Base-by-base conservation (phyloP, 768 basidiomycete genomes). In the Naganishia antarctica region DNA sequence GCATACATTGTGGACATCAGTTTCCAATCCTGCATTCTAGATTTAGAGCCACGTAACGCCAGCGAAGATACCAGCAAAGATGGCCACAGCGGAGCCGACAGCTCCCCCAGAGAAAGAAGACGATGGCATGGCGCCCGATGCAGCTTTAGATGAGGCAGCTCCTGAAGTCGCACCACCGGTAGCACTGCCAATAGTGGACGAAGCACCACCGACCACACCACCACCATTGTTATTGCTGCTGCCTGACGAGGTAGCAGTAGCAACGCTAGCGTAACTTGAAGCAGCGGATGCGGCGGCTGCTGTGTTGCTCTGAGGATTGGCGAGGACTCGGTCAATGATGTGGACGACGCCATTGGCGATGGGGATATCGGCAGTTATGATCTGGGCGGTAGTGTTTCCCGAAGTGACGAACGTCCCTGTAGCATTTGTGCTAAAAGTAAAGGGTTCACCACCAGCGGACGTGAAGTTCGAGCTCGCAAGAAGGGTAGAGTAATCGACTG, bases 271-370 rank as follows among this genome's bases (percentile, higher is more conserved):
- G 49, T 64, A 69, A 3, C 70, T 70, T 12, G 68, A 70, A 48
- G 59, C 71, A 58, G 77, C 78, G 3, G 75, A 72, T 9, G 61
- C 61, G 28, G 78, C 79, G 12, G 78, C 79, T 0, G 51, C 37
- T 16, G 76, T 63, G 74, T 78, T 73, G 15, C 73, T 70, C 0
- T 18, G 62, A 43, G 74, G 45, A 73, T 79, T 79, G 65, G 75
- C 71, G 48, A 79, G 75, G 57, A 79, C 74, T 3, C 53, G 45
- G 69, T 75, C 74, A 64, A 79, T 79, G 45, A 78, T 73, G 72
- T 89, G 87, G 9, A 87, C 73, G 44, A 89, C 88, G 48, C 87
- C 88, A 67, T 89, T 89, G 18, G 80, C 71, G 26, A 83, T 73
- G 68, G 89, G 77, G 5, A 87, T 80, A 71, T 89, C 86, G 15